phyloP scores from a whole-genome alignment of 176 grass and related monocot genomes.

The Musa troglodytarum region DNA sequence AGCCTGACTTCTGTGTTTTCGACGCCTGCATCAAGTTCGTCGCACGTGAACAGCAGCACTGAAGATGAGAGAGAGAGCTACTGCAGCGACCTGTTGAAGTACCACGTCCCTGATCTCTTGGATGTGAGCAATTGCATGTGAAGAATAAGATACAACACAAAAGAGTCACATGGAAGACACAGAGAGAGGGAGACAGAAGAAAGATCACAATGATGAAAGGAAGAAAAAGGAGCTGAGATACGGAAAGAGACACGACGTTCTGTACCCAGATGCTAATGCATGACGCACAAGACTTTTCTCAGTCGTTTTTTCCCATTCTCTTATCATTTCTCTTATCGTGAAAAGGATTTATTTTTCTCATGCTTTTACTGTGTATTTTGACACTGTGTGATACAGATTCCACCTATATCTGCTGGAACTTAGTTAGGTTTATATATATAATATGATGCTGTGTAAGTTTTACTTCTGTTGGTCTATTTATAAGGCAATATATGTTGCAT shows the following conservation, averaged over 20 bases:
- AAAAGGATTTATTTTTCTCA: not conserved
- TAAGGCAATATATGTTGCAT: too few species aligned
- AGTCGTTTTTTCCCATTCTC: not conserved
- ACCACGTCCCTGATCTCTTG: conserved; percentile 23
- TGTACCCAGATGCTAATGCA: too few species aligned
- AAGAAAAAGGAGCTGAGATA: too few species aligned
- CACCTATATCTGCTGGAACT: too few species aligned
- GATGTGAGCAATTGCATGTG: conserved; percentile 31
- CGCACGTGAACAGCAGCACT: conserved; percentile 13
- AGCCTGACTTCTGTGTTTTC: conserved; percentile 38
- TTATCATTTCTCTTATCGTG: not conserved
- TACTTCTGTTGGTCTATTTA: too few species aligned
- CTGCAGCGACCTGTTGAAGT: conserved; percentile 29
- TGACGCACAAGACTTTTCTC: not conserved
- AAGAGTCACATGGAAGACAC: not conserved
- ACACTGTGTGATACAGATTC: too few species aligned
- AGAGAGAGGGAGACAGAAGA: not conserved
- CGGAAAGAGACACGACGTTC: too few species aligned
- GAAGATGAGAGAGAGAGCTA: conserved; percentile 32
- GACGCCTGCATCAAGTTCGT: conserved; percentile 48
- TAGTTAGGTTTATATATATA: not conserved
- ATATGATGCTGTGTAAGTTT: too few species aligned
- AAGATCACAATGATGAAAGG: not conserved
- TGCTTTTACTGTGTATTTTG: not conserved
- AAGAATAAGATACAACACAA: not conserved